Conservation (phyloP, 495 filamentous ascomycete genomes). For the Penicillium malachiteum region DNA sequence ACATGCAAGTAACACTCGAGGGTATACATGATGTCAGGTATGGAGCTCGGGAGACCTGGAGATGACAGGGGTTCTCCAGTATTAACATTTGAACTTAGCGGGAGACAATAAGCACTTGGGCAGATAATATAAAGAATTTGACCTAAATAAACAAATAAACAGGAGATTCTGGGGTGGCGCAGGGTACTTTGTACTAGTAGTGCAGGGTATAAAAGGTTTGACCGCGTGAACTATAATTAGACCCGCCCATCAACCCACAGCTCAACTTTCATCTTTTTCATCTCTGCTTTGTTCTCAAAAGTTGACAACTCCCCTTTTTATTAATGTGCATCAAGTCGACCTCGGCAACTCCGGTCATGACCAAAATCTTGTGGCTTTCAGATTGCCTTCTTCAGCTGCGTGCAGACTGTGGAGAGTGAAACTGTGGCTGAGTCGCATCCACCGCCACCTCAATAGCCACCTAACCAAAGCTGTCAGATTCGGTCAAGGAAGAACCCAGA, state of each 20-base stretch:
- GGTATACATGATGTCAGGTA: too few species aligned
- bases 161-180: not conserved
- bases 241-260: not conserved
- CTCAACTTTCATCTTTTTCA: not conserved
- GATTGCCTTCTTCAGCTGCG: slow-evolving; percentile 2
- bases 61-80: too few species aligned
- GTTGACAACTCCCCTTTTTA: not conserved
- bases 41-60: too few species aligned
- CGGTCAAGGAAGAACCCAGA: slow-evolving; percentile 2
- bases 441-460: slow-evolving; percentile 1
- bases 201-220: not conserved
- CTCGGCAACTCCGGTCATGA: not conserved
- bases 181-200: too few species aligned
- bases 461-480: slow-evolving; percentile 1
- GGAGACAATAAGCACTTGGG: too few species aligned
- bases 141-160: too few species aligned
- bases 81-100: too few species aligned
- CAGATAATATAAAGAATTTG: too few species aligned
- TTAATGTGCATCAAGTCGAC: too few species aligned
- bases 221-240: not conserved
- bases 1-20: too few species aligned
- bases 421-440: slow-evolving; percentile 8
- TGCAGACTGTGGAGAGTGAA: slow-evolving; percentile 7
- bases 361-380: not conserved
- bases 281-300: not conserved